These are phyloP conservation scores for Calamus simplicifolius DNA, from an alignment of 176 grass and related monocot species.

Conservation along the genomic window DNA sequence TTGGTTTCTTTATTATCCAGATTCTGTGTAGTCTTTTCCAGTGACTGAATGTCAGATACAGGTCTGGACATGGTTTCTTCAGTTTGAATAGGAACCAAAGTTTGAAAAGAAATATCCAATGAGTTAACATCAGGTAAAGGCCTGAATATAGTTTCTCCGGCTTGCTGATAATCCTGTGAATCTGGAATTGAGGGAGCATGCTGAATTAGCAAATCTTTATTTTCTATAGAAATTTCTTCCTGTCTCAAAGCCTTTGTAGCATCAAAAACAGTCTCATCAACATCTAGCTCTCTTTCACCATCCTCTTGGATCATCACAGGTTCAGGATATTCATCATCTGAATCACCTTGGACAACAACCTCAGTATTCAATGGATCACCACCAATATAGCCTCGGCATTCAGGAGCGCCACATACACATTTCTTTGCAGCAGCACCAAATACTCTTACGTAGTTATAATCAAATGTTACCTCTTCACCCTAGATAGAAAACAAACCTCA, in stretches of 20 bases:
- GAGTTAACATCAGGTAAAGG: neutral
- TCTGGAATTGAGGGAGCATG: conserved; percentile 14
- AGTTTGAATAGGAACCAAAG: neutral
- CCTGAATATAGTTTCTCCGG: conserved; percentile 7
- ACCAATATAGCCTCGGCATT: conserved; percentile 88
- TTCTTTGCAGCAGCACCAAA: conserved; percentile 90
- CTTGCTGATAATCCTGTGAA: conserved; percentile 22
- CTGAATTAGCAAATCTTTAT: conserved; percentile 21
- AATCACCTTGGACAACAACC: conserved; percentile 42
- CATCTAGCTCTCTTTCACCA: conserved; percentile 26
- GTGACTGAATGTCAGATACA: neutral
- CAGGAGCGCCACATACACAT: conserved; percentile 68
- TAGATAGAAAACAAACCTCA: conserved; percentile 22
- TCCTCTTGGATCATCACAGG: conserved; percentile 23
- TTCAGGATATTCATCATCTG: conserved; percentile 28
- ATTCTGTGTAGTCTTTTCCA: conserved; percentile 27
- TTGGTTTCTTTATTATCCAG: conserved; percentile 11
- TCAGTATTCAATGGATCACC: conserved; percentile 59
- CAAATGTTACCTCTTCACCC: conserved; percentile 96
- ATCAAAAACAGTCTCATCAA: conserved; percentile 26
- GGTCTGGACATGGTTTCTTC: neutral
- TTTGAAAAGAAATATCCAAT: neutral
- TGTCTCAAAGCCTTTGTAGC: conserved; percentile 20
- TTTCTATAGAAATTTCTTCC: conserved; percentile 18
- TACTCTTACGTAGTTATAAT: conserved; percentile 95